Evolutionary conservation across 768 basidiomycete species (phyloP), one percentile per base, ranked within the genome.

Genomic region (Leucocoprinus birnbaumii): DNA sequence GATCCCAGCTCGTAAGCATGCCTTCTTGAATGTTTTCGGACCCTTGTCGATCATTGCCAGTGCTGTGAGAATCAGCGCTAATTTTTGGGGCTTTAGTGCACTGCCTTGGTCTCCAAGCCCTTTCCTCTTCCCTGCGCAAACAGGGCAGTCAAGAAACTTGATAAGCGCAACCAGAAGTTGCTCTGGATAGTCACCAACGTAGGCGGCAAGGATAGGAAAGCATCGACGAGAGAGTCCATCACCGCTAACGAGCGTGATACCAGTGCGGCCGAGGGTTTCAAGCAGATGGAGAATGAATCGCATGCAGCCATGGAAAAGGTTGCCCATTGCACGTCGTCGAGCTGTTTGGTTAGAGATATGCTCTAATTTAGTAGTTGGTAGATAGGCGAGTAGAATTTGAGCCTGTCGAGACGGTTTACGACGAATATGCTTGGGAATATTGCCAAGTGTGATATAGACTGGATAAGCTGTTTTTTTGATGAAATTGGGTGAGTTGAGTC

Each of bases 401-500:
- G 64, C 74, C 7, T 66, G 69, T 5, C 53, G 52, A 0, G 69
- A 72, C 0, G 74, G 73, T 52, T 77, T 67, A 0, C 70, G 61
- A 1, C 68, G 68, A 14, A 76, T 68, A 0, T 68, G 61, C 51
- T 78, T 79, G 0, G 69, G 65, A 3, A 80, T 64, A 51, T 79
- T 80, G 0, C 77, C 78, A 52, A 80, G 72, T 1, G 78, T 76
- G 16, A 80, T 47, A 56, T 82, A 82, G 0, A 80, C 67, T 0
- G 79, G 79, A 60, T 76, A 80, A 9, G 74, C 73, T 21, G 58
- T 51, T 55, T 79, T 76, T 53, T 75, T 71, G 1, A n/a, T 69
- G 59, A 54, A 79, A 75, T 1, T 62, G 50, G 0, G 74, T 74
- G 0, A 79, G 61, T 51, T 71, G 65, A 0, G 76, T 80, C 48